These are phyloP conservation scores for Alternaria dauci DNA, from an alignment of 2,329 filamentous ascomycete species.

Conservation along the genomic window DNA sequence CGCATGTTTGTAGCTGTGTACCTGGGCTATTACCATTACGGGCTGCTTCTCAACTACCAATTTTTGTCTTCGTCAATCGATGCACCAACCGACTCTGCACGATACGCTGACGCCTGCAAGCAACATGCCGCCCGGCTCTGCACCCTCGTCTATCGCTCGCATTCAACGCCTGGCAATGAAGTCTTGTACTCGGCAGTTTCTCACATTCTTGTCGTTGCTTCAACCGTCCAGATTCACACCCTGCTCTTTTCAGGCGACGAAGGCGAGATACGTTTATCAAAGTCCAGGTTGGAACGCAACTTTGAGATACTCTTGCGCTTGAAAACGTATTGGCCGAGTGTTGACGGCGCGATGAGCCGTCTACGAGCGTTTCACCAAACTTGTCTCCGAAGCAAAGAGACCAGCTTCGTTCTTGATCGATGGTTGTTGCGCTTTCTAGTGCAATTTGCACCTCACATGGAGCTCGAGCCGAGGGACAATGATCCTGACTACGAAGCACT, in stretches of 20 bases:
- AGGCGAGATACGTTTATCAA: slow-evolving; percentile 30
- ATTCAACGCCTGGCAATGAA: slow-evolving; percentile 29
- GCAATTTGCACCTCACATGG: slow-evolving; percentile 38
- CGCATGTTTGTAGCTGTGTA: slow-evolving; percentile 36
- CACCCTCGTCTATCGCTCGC: slow-evolving; percentile 33
- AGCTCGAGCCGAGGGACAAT: slow-evolving; percentile 37
- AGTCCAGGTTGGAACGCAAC: slow-evolving; percentile 34
- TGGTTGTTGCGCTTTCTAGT: slow-evolving; percentile 37
- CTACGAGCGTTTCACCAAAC: slow-evolving; percentile 37
- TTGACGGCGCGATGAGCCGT: slow-evolving; percentile 37
- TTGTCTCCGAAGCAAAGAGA: slow-evolving; percentile 37
- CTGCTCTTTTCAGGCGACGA: slow-evolving; percentile 34
- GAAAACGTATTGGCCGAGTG: slow-evolving; percentile 35
- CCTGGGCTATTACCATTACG: slow-evolving; percentile 37
- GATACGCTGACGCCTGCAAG: slow-evolving; percentile 34
- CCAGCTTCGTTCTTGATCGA: slow-evolving; percentile 36
- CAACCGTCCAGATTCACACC: slow-evolving; percentile 35
- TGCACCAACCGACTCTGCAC: slow-evolving; percentile 18
- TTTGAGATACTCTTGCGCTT: slow-evolving; percentile 33
- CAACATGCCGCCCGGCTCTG: slow-evolving; percentile 34
- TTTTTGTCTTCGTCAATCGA: slow-evolving; percentile 29
- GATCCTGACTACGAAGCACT: slow-evolving; percentile 37
- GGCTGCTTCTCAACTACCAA: slow-evolving; percentile 35
- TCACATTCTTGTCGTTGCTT: slow-evolving; percentile 35
- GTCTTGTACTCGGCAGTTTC: slow-evolving; percentile 35